A percentile compares a stretch with the other conserved stretches of the same genome.
phyloP scores from a whole-genome alignment of 345 rosid genomes.

The Triadica sebifera region DNA sequence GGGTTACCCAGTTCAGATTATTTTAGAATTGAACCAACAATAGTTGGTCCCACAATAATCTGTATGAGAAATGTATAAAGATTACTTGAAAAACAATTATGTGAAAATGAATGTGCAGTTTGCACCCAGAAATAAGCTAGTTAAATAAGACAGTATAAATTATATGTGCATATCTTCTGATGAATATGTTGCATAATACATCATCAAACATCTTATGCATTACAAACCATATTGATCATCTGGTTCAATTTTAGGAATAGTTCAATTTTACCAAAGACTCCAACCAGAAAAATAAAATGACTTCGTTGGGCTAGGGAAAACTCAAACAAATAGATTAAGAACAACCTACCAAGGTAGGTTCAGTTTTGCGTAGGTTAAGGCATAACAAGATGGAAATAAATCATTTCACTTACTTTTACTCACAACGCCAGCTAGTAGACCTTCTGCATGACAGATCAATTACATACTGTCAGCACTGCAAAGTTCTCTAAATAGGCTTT shows the following conservation, averaged over 20 bases:
- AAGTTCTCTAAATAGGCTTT: slow-evolving; percentile 13
- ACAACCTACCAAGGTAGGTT: neutral
- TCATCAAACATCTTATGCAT: neutral
- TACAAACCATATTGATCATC: neutral
- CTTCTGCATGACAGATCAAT: slow-evolving; percentile 56
- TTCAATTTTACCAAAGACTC: neutral
- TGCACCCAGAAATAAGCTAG: neutral
- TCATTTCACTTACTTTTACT: slow-evolving; percentile 71
- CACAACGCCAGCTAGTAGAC: slow-evolving; percentile 75
- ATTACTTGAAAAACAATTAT: too few species aligned
- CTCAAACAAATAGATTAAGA: neutral
- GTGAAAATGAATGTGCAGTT: too few species aligned
- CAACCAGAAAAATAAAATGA: neutral
- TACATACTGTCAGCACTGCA: slow-evolving; percentile 19
- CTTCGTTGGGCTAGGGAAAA: neutral
- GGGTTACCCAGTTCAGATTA: slow-evolving; percentile 9
- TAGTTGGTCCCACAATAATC: too few species aligned
- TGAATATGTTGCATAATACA: neutral
- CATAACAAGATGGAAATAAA: neutral
- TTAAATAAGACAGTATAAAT: neutral
- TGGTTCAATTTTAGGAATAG: neutral
- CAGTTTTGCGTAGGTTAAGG: neutral
- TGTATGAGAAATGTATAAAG: too few species aligned
- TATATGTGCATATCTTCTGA: neutral
- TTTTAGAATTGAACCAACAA: slow-evolving; percentile 4